Evolutionary conservation across 805 yeast genomes (phyloP).

Genomic region (Metschnikowia similis): DNA sequence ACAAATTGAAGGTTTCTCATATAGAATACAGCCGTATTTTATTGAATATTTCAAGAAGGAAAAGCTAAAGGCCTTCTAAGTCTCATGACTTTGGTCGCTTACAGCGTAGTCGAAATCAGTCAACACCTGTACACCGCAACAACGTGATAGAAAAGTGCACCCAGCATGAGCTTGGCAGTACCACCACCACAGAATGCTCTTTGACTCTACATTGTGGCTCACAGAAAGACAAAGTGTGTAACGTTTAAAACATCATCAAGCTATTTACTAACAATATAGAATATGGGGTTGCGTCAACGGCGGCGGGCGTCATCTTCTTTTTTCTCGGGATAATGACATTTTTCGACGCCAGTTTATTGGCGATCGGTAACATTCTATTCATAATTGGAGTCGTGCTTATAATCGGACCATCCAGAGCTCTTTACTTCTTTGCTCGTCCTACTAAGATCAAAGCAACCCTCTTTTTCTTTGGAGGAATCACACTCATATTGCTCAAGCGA

Average conservation of each 20-base stretch:
- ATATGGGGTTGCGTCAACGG: conserved; percentile 89
- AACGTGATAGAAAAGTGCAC: background rate
- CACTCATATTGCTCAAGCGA: conserved; percentile 67
- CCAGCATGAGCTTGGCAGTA: background rate
- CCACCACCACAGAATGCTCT: conserved; percentile 11
- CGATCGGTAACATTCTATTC: conserved; percentile 81
- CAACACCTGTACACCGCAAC: conserved; percentile 10
- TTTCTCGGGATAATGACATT: conserved; percentile 77
- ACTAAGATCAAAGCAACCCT: conserved; percentile 82
- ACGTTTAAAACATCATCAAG: no score
- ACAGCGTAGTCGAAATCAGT: background rate
- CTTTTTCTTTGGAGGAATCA: conserved; percentile 71
- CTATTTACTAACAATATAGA: conserved; percentile 42
- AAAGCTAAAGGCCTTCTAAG: background rate
- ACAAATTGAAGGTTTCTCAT: no score
- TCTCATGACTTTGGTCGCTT: background rate
- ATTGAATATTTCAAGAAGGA: no score
- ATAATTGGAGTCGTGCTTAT: conserved; percentile 79
- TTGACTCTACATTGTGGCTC: conserved; percentile 49
- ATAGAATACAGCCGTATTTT: background rate
- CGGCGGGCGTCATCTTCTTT: conserved; percentile 76
- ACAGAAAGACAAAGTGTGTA: conserved; percentile 71
- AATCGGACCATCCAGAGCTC: conserved; percentile 82
- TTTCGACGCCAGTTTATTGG: conserved; percentile 84
- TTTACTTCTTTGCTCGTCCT: conserved; percentile 80